Evolutionary conservation across 148 eudicot genomes (phyloP), one percentile per base, ranked within the genome.

Genomic region (Rhododendron ferrugineum): DNA sequence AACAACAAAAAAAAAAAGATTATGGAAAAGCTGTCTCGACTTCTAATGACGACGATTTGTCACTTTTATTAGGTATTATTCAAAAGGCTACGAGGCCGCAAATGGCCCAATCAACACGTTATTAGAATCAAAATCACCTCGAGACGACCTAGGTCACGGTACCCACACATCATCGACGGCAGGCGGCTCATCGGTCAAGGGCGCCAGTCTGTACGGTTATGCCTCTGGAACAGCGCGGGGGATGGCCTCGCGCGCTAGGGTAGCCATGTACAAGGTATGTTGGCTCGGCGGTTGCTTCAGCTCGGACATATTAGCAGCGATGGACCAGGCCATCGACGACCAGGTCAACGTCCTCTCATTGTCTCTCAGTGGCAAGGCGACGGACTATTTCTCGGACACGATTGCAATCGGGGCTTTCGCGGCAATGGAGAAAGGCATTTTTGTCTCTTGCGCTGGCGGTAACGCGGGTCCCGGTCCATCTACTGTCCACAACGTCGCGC

Each of bases 91-190:
- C 42, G 92, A 92, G 68, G 88, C 93, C 0, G 89, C 90, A 2
- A 30, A 87, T 14, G 96, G 93, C 5, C 90, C 91, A 0, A 77
- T 91, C 5, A 90, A 90, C 78, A 91, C 62, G 56, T 52, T 91
- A 2, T 85, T 85, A 16, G 94, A 92, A 86, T 86, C 90, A 1
- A 87, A 85, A 47, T 92, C 96, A 1, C 92, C 96, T 2, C 87
- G 94, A 20, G 96, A 93, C 49, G 91, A 89, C 15, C 94, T 91
- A 26, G 96, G 96, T 0, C 96, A 93, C 56, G 96, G 96, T 16
- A 93, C 96, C n/a, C 96, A 93, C 88, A 93, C 96, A 5, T 73
- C 93, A 1, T 86, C 87, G 78, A 93, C 94, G 5, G 94, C 96
- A 0, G 93, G 91, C 0, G 96, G 96, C 7, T 87, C 94, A 3